A percentile compares a stretch with the other conserved stretches of the same genome.
Conservation (phyloP, 2,329 filamentous ascomycete species). For the Volutella citrinella region DNA sequence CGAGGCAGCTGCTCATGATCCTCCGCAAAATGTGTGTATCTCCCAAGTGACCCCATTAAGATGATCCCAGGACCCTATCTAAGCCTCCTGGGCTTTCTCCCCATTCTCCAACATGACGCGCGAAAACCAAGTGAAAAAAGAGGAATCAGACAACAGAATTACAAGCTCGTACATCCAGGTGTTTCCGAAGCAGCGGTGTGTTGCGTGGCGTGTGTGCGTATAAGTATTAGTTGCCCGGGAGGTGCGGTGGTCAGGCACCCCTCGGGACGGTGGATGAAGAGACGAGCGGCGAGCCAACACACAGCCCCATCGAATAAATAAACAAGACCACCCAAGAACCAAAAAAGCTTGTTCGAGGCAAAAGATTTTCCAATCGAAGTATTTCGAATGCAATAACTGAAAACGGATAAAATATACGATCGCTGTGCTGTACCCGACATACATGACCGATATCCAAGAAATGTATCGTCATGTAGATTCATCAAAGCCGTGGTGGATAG, state of each 20-base stretch:
- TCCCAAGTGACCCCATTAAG: constrained; percentile 19
- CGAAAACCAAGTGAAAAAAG: constrained; percentile 18
- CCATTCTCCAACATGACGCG: constrained; percentile 22
- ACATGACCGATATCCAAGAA: constrained; percentile 52
- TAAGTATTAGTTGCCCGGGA: constrained; percentile 27
- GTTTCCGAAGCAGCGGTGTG: constrained; percentile 26
- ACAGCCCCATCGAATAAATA: constrained; percentile 15
- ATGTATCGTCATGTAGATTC: constrained; percentile 58
- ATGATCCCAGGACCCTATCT: constrained; percentile 19
- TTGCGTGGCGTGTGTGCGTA: constrained; percentile 27
- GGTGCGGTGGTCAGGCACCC: constrained; percentile 23
- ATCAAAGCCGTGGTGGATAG: constrained; percentile 41
- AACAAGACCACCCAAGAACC: constrained; percentile 24
- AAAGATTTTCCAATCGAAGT: constrained; percentile 27
- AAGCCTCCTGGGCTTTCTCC: constrained; percentile 34
- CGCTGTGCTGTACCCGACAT: constrained; percentile 62
- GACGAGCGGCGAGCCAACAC: constrained; percentile 17
- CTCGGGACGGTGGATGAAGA: constrained; percentile 20
- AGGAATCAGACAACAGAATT: too few species aligned
- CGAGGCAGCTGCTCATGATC: constrained; percentile 22
- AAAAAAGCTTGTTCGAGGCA: constrained; percentile 26
- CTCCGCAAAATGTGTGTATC: constrained; percentile 10
- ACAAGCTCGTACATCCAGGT: constrained; percentile 21
- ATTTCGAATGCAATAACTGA: constrained; percentile 20
- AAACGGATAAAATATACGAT: constrained; percentile 41